Conservation (phyloP, 768 basidiomycete genomes). For the Asterophora lycoperdoides region DNA sequence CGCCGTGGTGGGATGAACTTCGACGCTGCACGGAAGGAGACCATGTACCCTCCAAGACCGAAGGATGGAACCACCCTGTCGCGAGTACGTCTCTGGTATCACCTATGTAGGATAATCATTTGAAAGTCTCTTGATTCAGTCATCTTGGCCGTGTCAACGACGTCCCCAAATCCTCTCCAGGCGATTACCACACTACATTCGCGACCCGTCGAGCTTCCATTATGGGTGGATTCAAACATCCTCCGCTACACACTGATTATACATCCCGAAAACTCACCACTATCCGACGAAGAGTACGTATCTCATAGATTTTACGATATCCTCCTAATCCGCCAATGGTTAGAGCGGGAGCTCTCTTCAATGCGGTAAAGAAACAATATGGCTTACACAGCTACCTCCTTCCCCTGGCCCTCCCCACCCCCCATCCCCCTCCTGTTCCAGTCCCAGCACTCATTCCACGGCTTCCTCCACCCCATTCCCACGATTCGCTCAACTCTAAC, state of each 20-base stretch:
- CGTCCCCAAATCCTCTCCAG: slow-evolving; percentile 77
- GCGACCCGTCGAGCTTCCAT: slow-evolving; percentile 60
- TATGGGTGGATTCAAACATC: slow-evolving; percentile 75
- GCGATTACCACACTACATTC: slow-evolving; percentile 74
- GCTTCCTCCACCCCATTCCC: slow-evolving; percentile 49
- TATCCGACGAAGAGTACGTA: slow-evolving; percentile 79
- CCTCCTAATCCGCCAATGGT: neutral
- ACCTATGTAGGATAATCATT: slow-evolving; percentile 10
- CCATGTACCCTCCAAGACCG: slow-evolving; percentile 60
- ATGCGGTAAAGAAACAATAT: slow-evolving; percentile 85
- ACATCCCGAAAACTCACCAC: slow-evolving; percentile 62
- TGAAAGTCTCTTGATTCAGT: slow-evolving; percentile 41
- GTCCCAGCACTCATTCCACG: slow-evolving; percentile 65
- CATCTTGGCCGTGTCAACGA: slow-evolving; percentile 77
- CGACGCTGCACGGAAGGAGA: slow-evolving; percentile 75
- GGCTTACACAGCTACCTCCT: slow-evolving; percentile 76
- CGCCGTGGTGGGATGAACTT: slow-evolving; percentile 90
- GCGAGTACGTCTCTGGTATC: slow-evolving; percentile 52
- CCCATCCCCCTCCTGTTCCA: slow-evolving; percentile 62
- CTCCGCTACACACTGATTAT: slow-evolving; percentile 75
- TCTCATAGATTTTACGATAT: neutral
- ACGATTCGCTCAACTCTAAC: slow-evolving; percentile 26
- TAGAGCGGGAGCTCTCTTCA: slow-evolving; percentile 75
- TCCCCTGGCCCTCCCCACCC: slow-evolving; percentile 53
- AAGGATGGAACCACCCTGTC: slow-evolving; percentile 87